A percentile compares a stretch with the other conserved stretches of the same genome.
phyloP scores from a whole-genome alignment of 495 filamentous ascomycete species.

The Chaetomium cochliodes region DNA sequence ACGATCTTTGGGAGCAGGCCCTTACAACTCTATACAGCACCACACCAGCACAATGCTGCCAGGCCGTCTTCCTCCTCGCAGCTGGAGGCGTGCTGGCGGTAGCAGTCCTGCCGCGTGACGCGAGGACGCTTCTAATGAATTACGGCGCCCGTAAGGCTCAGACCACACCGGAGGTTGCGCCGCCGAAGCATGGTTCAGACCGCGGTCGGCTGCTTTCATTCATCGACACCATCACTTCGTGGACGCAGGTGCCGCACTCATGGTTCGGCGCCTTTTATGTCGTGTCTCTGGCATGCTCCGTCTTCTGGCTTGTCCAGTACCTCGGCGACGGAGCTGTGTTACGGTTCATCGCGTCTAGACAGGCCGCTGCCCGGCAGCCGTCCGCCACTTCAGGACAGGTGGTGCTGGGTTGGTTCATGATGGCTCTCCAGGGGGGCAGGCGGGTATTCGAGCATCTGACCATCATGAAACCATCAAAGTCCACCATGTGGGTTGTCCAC shows the following conservation, averaged over 20 bases:
- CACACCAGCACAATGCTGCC: slow-evolving; percentile 44
- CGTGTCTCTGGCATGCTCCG: slow-evolving; percentile 63
- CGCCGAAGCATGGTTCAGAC: background rate
- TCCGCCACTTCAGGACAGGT: slow-evolving; percentile 67
- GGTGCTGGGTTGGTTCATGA: slow-evolving; percentile 63
- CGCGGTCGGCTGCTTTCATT: slow-evolving; percentile 29
- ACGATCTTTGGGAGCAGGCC: background rate
- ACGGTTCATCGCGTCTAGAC: slow-evolving; percentile 39
- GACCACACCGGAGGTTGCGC: background rate
- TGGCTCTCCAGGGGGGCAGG: slow-evolving; percentile 70
- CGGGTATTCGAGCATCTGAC: slow-evolving; percentile 69
- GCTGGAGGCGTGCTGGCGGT: slow-evolving; percentile 39
- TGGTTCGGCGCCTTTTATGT: slow-evolving; percentile 91
- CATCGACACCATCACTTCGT: slow-evolving; percentile 37
- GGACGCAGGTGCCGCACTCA: slow-evolving; percentile 68
- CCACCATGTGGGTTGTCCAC: slow-evolving; percentile 78
- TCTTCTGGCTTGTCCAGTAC: slow-evolving; percentile 78
- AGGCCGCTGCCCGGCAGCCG: slow-evolving; percentile 25
- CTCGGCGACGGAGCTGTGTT: slow-evolving; percentile 54
- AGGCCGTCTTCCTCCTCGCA: slow-evolving; percentile 47
- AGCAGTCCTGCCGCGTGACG: slow-evolving; percentile 42
- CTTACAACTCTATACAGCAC: slow-evolving; percentile 6
- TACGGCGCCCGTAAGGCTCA: slow-evolving; percentile 49
- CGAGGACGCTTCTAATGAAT: slow-evolving; percentile 43
- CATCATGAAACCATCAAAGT: slow-evolving; percentile 61